Conservation (phyloP, 176 grass and related monocot genomes). For the Cenchrus fungigraminus region DNA sequence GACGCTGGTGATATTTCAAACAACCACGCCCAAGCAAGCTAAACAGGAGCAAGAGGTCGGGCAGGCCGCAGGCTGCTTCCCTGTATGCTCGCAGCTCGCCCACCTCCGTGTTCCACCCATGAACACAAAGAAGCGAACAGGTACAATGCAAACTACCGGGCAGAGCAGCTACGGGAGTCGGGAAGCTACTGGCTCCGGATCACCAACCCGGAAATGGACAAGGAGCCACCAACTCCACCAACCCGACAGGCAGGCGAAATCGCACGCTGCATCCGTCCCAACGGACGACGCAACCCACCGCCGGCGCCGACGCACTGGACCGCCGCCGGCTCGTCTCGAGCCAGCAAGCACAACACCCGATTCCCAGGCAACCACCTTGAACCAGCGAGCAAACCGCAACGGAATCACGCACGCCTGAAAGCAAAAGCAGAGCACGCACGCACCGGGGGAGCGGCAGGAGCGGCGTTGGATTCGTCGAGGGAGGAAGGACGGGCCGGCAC, state of each 20-base stretch:
- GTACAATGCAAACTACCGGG: background rate
- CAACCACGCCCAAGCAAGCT: background rate
- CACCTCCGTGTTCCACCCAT: background rate
- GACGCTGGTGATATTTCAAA: background rate
- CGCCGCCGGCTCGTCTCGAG: background rate
- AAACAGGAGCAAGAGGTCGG: background rate
- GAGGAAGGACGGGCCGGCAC: background rate
- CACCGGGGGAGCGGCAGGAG: conserved; percentile 1
- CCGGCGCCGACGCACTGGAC: no score
- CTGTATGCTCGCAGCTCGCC: background rate
- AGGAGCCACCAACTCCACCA: background rate
- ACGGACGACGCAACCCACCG: background rate
- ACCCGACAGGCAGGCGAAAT: background rate
- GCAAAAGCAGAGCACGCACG: background rate
- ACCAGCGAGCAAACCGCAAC: background rate
- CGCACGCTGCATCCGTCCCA: background rate
- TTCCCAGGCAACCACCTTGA: background rate
- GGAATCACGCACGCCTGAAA: background rate
- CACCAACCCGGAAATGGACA: background rate
- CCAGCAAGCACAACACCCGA: background rate
- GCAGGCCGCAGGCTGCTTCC: background rate
- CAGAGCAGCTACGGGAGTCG: background rate
- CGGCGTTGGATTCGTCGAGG: background rate
- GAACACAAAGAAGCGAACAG: background rate
- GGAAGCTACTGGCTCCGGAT: background rate